Evolutionary conservation across 331 rosid species (phyloP), one percentile per base, ranked within the genome.

Genomic region (Malus hybrid): DNA sequence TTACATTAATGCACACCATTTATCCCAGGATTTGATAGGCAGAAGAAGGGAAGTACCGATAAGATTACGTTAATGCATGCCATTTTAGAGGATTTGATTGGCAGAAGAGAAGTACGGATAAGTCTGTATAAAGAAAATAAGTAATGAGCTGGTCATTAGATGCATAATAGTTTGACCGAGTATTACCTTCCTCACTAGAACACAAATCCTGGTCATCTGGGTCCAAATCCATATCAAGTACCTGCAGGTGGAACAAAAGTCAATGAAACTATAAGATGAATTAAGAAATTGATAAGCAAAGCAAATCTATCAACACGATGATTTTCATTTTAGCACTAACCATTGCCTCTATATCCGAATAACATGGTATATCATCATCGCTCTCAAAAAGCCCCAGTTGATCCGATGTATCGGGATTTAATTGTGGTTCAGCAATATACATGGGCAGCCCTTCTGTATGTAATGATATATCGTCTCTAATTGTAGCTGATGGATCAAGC

Each of bases 201-300:
- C 22, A 81, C 46, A 87, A 75, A 78, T 90, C 93, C 46, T 82
- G 90, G 76, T 84, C 96, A 86, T 88, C 91, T 64, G 97, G 94
- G 80, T 89, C 96, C 87, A 95, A 86, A 80, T 95, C 99, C 99
- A 84, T 90, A 79, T 92, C 97, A 89, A 92, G 97, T 80, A 95
- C 79, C 99, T 95, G 92, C 79, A 78, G 74, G 71, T 74, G 74
- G 69, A 63, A 65, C 42, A 63, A 65, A 32, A 72, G 29, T 27
- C 27, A 70, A 71, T 70, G 65, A 63, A 76, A 44, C 29, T 36
- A 20, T 62, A 65, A 69, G 64, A 77, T 50, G 11, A 42, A 39
- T 64, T 66, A 69, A 56, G 71, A 70, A 60, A 55, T 29, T 79
- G 76, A 55, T 3, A 64, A 67, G 39, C 44, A 75, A 76, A 77